A percentile compares a stretch with the other conserved stretches of the same genome.
Conservation (phyloP, 2,329 filamentous ascomycete species). For the Grosmannia serpens region DNA sequence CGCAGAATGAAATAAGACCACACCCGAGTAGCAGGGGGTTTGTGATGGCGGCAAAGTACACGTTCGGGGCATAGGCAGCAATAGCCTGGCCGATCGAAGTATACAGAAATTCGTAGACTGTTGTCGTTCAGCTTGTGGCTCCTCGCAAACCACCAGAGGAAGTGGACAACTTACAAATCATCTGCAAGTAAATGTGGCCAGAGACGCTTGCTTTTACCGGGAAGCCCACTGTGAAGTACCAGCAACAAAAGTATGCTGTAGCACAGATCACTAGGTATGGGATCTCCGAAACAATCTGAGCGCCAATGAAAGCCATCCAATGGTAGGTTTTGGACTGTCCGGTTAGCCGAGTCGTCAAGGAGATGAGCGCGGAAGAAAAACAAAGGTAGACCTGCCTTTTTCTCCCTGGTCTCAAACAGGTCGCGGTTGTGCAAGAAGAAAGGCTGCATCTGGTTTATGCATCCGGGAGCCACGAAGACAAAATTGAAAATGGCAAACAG, state of each 20-base stretch:
- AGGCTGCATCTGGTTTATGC: constrained; percentile 57
- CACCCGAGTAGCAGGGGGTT: constrained; percentile 45
- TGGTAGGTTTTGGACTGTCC: constrained; percentile 49
- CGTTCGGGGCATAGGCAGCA: constrained; percentile 51
- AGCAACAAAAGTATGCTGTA: constrained; percentile 49
- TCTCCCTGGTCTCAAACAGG: constrained; percentile 59
- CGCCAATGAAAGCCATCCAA: constrained; percentile 57
- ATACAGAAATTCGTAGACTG: constrained; percentile 47
- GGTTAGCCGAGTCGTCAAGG: neutral
- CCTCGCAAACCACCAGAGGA: too few relatives aligned
- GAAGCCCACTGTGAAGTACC: constrained; percentile 21
- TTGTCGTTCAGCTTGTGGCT: neutral
- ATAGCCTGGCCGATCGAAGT: constrained; percentile 51
- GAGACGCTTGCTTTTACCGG: constrained; percentile 42
- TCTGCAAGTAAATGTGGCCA: constrained; percentile 14
- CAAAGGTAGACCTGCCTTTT: constrained; percentile 27
- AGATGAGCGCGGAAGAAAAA: neutral
- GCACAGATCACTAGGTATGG: constrained; percentile 46
- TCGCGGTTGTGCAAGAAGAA: constrained; percentile 57
- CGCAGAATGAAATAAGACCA: constrained; percentile 56
- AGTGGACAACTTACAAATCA: constrained; percentile 29
- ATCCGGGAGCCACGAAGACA: constrained; percentile 55
- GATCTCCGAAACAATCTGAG: constrained; percentile 57
- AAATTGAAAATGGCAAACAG: constrained; percentile 63
- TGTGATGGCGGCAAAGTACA: constrained; percentile 44